Conservation (phyloP, 345 rosid genomes). For the Acer campestre region DNA sequence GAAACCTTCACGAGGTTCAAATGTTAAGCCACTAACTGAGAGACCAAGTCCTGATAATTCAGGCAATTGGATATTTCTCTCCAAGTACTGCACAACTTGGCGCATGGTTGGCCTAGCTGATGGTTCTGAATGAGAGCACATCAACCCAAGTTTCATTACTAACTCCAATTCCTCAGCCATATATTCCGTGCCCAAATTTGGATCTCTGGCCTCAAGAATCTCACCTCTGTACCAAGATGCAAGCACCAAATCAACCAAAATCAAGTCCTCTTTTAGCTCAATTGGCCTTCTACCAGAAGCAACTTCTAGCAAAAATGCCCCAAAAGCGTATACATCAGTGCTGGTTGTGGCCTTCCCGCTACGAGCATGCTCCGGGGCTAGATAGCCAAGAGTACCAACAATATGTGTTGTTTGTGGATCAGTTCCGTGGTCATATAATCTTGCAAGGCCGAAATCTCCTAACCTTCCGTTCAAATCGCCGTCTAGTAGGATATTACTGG, state of each 20-base stretch:
- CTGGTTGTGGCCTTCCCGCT: conserved; percentile 57
- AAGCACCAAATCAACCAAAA: conserved; percentile 53
- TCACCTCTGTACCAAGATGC: conserved; percentile 40
- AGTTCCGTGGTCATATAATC: conserved; percentile 56
- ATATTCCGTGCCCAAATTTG: conserved; percentile 38
- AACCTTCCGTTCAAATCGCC: conserved; percentile 53
- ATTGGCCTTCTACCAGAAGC: conserved; percentile 59
- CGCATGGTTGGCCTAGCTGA: conserved; percentile 60
- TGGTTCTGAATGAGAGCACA: conserved; percentile 55
- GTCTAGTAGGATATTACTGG: conserved; percentile 62
- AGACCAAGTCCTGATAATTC: too few relatives aligned
- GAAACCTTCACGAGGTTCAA: too few relatives aligned
- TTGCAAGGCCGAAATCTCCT: conserved; percentile 70
- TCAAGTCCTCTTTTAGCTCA: conserved; percentile 22
- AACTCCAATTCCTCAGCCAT: conserved; percentile 47
- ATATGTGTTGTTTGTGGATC: conserved; percentile 61
- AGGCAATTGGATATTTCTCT: too few relatives aligned
- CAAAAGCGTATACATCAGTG: conserved; percentile 60
- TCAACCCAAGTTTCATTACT: conserved; percentile 60
- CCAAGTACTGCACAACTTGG: conserved; percentile 48
- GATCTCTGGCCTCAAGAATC: conserved; percentile 45
- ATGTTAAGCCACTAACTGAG: too few relatives aligned
- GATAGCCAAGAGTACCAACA: conserved; percentile 63
- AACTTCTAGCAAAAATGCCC: conserved; percentile 66
- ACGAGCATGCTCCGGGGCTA: conserved; percentile 61